Evolutionary conservation across 805 yeast genomes (phyloP).

Genomic region (Millerago galiae): DNA sequence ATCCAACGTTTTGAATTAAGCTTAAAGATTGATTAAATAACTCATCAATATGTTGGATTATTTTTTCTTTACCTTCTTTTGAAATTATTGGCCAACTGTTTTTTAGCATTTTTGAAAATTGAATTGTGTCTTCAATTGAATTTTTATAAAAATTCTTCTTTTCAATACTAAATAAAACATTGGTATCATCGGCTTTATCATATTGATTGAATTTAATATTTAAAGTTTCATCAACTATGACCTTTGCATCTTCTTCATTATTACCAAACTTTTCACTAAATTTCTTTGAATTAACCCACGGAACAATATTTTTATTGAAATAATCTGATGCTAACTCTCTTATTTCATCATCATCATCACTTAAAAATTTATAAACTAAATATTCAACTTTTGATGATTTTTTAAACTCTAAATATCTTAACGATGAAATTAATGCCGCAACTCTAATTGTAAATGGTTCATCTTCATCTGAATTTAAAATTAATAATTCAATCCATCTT

Average conservation of each 20-base stretch:
- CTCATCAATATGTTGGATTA: neutral
- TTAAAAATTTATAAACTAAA: conserved; percentile 33
- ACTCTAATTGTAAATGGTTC: conserved; percentile 38
- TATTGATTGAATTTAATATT: conserved; percentile 14
- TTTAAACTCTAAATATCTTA: conserved; percentile 20
- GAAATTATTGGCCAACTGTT: conserved; percentile 4
- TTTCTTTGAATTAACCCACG: conserved; percentile 27
- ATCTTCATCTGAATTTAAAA: conserved; percentile 29
- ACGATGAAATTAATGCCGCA: conserved; percentile 40
- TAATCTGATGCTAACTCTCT: conserved; percentile 41
- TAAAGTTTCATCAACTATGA: conserved; percentile 13
- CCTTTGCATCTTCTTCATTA: conserved; percentile 2
- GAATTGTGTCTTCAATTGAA: conserved; percentile 28
- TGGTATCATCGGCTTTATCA: conserved; percentile 25
- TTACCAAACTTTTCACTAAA: conserved; percentile 16
- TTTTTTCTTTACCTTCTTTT: neutral
- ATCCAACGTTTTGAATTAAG: neutral
- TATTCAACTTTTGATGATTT: conserved; percentile 16
- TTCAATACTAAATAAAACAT: conserved; percentile 58
- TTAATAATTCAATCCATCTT: conserved; percentile 11
- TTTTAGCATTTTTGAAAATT: conserved; percentile 19
- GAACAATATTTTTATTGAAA: conserved; percentile 31
- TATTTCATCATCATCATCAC: conserved; percentile 65
- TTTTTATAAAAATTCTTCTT: conserved; percentile 61
- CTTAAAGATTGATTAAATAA: neutral